Evolutionary conservation across 345 rosid species (phyloP).

Genomic region (Geranium rotundifolium): DNA sequence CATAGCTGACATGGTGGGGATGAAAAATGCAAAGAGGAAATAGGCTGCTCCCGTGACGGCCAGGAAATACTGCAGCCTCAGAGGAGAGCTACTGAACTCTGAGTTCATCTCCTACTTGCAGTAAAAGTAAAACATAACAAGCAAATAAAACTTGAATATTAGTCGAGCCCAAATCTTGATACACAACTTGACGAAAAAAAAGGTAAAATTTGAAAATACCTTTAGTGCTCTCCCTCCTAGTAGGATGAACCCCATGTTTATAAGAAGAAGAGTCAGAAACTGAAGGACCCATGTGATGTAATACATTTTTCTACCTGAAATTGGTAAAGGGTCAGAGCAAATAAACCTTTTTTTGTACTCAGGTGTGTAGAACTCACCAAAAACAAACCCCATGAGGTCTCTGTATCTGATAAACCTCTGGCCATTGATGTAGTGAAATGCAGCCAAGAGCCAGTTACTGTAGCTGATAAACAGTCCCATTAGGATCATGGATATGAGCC

Average conservation of each 20-base stretch:
- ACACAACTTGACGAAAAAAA: too few relatives aligned
- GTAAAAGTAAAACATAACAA: background rate
- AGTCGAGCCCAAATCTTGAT: too few relatives aligned
- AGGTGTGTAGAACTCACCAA: slow-evolving; percentile 5
- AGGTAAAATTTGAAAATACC: background rate
- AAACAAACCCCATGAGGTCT: slow-evolving; percentile 23
- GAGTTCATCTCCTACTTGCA: slow-evolving; percentile 17
- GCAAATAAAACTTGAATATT: too few relatives aligned
- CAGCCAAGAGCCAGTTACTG: slow-evolving; percentile 22
- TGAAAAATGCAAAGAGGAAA: slow-evolving; percentile 13
- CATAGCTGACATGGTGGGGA: slow-evolving; percentile 26
- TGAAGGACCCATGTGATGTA: slow-evolving; percentile 19
- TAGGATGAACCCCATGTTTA: slow-evolving; percentile 25
- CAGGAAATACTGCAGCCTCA: slow-evolving; percentile 23
- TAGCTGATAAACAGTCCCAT: slow-evolving; percentile 13
- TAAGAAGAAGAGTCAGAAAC: slow-evolving; percentile 14
- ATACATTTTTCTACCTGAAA: slow-evolving; percentile 17
- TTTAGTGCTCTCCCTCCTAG: slow-evolving; percentile 26
- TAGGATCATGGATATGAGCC: slow-evolving; percentile 12
- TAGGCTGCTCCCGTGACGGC: slow-evolving; percentile 18
- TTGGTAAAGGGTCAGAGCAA: background rate
- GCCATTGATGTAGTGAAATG: slow-evolving; percentile 21
- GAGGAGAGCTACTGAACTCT: slow-evolving; percentile 12
- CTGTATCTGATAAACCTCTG: slow-evolving; percentile 21
- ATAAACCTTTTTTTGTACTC: background rate